Conservation (phyloP, 495 filamentous ascomycete genomes). For the Aspergillus homomorphus region DNA sequence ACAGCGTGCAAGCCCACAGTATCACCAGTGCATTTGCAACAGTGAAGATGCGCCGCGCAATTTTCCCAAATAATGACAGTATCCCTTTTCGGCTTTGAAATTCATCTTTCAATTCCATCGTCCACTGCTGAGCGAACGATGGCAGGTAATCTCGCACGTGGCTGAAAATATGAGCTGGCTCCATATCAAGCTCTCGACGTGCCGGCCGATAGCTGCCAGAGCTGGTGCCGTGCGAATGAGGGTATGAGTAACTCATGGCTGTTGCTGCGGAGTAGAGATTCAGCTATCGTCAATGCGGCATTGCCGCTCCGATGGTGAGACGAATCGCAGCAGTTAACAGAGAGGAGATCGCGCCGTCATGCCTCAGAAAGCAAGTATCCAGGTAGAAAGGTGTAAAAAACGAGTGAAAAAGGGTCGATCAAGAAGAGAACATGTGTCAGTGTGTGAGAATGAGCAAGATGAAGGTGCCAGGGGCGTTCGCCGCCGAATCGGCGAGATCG, state of each 20-base stretch:
- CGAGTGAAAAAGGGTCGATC: background rate
- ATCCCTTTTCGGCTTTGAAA: conserved; percentile 14
- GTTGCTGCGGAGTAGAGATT: conserved; percentile 12
- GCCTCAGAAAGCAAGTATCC: background rate
- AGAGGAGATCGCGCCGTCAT: background rate
- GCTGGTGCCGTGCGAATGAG: conserved; percentile 23
- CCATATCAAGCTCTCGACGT: conserved; percentile 15
- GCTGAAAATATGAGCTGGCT: conserved; percentile 8
- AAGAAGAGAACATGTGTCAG: background rate
- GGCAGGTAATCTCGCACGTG: conserved; percentile 22
- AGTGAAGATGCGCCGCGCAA: conserved; percentile 43
- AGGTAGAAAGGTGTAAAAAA: background rate
- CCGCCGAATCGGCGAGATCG: background rate
- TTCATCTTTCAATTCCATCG: conserved; percentile 17
- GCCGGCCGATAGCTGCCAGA: conserved; percentile 31
- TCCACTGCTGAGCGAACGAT: conserved; percentile 25
- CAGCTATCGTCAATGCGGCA: conserved; percentile 15
- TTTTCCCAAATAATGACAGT: conserved; percentile 10
- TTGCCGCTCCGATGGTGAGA: conserved; percentile 16
- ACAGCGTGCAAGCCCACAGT: conserved; percentile 73
- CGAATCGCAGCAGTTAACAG: background rate
- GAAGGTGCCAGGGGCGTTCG: background rate
- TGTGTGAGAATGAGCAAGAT: background rate
- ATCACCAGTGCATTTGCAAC: conserved; percentile 63
- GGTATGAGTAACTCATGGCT: conserved; percentile 42